Conservation (phyloP, 495 filamentous ascomycete species). For the Mytilinidion resinicola region DNA sequence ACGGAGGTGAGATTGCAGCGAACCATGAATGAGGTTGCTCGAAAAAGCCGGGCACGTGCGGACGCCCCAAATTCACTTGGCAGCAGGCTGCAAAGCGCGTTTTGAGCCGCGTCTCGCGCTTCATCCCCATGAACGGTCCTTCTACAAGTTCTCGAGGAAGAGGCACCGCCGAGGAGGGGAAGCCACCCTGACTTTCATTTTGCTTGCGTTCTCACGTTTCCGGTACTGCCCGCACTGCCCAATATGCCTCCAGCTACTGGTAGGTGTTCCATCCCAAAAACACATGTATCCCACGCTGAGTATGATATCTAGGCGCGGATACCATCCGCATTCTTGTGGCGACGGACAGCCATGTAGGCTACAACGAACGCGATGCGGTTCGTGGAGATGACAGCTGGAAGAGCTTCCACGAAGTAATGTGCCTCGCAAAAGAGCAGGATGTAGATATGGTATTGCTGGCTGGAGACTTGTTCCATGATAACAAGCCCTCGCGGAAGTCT, state of each 20-base stretch:
- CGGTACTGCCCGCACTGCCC: background rate
- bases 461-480: slow-evolving; percentile 96
- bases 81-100: slow-evolving; percentile 2
- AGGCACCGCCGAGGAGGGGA: background rate
- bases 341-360: slow-evolving; percentile 96
- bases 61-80: background rate
- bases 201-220: no score
- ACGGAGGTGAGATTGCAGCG: slow-evolving; percentile 8
- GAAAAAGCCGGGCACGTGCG: no score
- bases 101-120: background rate
- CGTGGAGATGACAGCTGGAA: slow-evolving; percentile 96
- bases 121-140: background rate
- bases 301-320: slow-evolving; percentile 55
- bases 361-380: slow-evolving; percentile 85
- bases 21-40: background rate
- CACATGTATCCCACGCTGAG: no score
- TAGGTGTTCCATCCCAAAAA: no score
- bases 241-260: background rate
- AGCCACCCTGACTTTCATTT: background rate
- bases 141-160: background rate
- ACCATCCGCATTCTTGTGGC: slow-evolving; percentile 92
- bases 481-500: slow-evolving; percentile 90
- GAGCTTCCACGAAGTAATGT: slow-evolving; percentile 93
- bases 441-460: slow-evolving; percentile 95
- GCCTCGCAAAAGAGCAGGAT: slow-evolving; percentile 75